Conservation (phyloP, 106 monocot genomes). For the Dendrobium officinale region DNA sequence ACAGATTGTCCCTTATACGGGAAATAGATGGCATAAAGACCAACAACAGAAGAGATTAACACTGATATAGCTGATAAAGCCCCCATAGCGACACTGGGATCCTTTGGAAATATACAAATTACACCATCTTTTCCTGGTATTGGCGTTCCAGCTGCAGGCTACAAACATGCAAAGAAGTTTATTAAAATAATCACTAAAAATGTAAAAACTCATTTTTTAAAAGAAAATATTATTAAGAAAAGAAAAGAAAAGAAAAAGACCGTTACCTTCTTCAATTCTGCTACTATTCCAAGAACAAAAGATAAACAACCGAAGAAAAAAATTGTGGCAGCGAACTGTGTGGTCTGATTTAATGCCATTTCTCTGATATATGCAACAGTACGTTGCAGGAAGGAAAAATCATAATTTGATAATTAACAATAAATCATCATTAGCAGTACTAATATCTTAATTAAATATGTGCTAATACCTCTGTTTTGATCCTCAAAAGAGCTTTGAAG, state of each 20-base stretch:
- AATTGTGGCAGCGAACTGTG: neutral
- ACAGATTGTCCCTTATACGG: constrained; percentile 19
- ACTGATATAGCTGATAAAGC: constrained; percentile 46
- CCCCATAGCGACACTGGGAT: constrained; percentile 62
- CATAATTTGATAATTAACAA: no score
- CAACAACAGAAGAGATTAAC: constrained; percentile 27
- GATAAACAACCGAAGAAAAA: constrained; percentile 2
- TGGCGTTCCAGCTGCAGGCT: constrained; percentile 66
- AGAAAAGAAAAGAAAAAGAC: neutral
- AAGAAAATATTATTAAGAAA: neutral
- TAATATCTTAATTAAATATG: no score
- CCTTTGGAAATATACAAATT: constrained; percentile 73
- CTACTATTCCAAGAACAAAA: neutral
- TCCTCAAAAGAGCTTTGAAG: no score
- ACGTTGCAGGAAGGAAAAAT: no score
- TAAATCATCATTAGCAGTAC: no score
- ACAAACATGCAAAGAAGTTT: neutral
- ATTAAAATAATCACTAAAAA: neutral
- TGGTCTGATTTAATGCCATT: neutral
- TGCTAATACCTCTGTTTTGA: no score
- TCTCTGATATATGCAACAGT: neutral
- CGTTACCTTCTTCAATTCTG: constrained; percentile 1
- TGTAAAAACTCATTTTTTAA: neutral
- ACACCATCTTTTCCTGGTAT: constrained; percentile 52
- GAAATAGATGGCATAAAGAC: constrained; percentile 40